Evolutionary conservation across 208 protist genomes (phyloP), one percentile per base, ranked within the genome.

Genomic region (Strigomonas culicis): DNA sequence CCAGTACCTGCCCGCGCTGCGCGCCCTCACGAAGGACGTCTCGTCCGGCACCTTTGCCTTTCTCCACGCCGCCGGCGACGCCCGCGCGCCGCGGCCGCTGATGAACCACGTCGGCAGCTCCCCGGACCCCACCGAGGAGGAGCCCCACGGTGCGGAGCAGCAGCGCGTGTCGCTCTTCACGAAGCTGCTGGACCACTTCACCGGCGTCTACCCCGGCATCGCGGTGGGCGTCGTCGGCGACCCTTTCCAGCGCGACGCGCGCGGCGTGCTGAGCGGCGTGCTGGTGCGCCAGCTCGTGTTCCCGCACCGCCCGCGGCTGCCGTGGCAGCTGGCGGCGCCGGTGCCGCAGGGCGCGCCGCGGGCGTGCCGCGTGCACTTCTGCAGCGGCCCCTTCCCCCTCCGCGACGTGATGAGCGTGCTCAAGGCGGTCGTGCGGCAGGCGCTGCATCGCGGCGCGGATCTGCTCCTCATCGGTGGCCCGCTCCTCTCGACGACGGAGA

Each of bases 401-500:
- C 79, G 72, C 19, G 84, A 92, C 32, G 68, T 92, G 17, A 27
- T 25, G 1, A 70, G 59, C 0, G 63, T 95, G 47, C 80, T 93
- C 58, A 69, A 62, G 32, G 52, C 71, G 17, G 80, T 92, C 15
- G 80, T 80, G 13, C 43, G 22, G 2, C 77, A 84, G 49, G 86
- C 90, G 2, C 71, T 93, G 55, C 69, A 73, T 59, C 86, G 90
- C 25, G 84, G 79, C 17, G 90, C 90, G 1, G 74, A 92, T 59
- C 39, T 95, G 17, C 72, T 95, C 4, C 83, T 95, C 56, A 85
- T 95, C 61, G 90, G 84, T 24, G 90, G 90, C 7, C 90, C 90
- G 11, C 80, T 95, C 43, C 75, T 93, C 10, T 74, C 47, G 28
- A 76, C 78, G 24, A 84, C 85, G 51, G 72, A 77, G 11, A 75